Base-by-base conservation (phyloP, 495 filamentous ascomycete species). In the Penicillium paradoxum region DNA sequence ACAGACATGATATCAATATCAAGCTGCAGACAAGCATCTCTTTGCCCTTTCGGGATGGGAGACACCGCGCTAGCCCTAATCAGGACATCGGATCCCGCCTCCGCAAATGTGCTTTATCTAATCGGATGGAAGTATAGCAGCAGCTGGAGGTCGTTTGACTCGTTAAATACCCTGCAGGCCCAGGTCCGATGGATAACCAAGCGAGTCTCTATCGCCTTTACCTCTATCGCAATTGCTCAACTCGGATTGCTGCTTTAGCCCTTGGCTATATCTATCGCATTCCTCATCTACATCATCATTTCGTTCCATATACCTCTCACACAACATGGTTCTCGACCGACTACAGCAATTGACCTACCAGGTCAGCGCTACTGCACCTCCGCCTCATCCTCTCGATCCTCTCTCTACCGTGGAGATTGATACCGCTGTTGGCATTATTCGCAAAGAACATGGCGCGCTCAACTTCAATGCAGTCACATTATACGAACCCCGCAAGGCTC, bases 381-480 rank as follows among this genome's bases (percentile, higher is more conserved):
- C 76, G 30, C 83, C 84, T 37, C 85, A 97, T 64, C 92, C 92
- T 11, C 83, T 96, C 56, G 91, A 96, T 58, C 92, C 92, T 42
- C 83, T 97, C 41, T 79, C 82, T 14, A 79, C 80, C 0, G 60
- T 73, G 4, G 91, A 97, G 64, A 96, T 97, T 56, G 87, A 90
- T 62, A 71, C 78, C 6, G 83, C 83, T 8, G 86, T 92, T 46
- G 65, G 78, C 1, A 72, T 90, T 33, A 73, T 95, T 50, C 83
- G 83, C 36, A 82, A 85, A 54, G 81, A 86, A 50, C 75, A 96
- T 71, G 85, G 81, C 45, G 68, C 76, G 6, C 77, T 95, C 39
- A 82, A 82, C 64, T 96, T 91, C 81, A 96, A 97, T 74, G 88
- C 90, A 4, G 84, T 96, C 47, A 86, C 89, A n/a, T 72, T 95